These are phyloP conservation scores for Nitzschia sp. DNA, from an alignment of 108 stramenopile species.

Conservation along the genomic window DNA sequence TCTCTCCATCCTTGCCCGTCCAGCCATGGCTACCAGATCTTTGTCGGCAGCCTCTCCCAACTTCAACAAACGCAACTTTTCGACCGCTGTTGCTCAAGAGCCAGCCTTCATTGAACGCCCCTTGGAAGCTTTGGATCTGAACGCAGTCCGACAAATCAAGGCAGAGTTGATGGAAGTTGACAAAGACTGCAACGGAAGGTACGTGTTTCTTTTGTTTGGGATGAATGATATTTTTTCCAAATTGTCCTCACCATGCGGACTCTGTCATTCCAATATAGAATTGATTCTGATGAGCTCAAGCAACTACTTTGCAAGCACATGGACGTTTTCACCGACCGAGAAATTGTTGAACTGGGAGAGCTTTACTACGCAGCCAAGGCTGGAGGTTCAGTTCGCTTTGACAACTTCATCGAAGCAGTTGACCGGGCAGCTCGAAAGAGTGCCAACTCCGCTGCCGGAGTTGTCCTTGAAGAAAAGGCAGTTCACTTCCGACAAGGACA, in stretches of 20 bases:
- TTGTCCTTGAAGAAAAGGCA: background rate
- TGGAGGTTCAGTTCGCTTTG: conserved; percentile 51
- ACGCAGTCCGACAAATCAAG: conserved; percentile 64
- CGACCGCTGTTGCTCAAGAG: background rate
- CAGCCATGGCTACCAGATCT: background rate
- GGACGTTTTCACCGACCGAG: conserved; percentile 57
- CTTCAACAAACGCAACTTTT: no score
- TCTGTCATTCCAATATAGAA: conserved; percentile 14
- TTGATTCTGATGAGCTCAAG: conserved; percentile 74
- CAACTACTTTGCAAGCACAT: conserved; percentile 57
- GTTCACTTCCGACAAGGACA: conserved; percentile 50
- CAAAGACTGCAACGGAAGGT: conserved; percentile 41
- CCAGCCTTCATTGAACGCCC: background rate
- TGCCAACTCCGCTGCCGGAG: background rate
- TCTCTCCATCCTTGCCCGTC: background rate
- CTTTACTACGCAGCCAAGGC: conserved; percentile 65
- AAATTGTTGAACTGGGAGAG: conserved; percentile 69
- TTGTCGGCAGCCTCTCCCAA: background rate
- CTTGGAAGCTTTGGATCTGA: conserved; percentile 37
- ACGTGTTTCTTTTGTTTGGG: conserved; percentile 30
- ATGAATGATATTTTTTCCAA: conserved; percentile 10
- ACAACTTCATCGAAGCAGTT: conserved; percentile 65
- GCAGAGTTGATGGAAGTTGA: conserved; percentile 58
- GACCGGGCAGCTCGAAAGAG: conserved; percentile 38
- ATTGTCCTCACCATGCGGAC: conserved; percentile 26